Conservation (phyloP, 2,329 filamentous ascomycete species). For the Eutypa lata region DNA sequence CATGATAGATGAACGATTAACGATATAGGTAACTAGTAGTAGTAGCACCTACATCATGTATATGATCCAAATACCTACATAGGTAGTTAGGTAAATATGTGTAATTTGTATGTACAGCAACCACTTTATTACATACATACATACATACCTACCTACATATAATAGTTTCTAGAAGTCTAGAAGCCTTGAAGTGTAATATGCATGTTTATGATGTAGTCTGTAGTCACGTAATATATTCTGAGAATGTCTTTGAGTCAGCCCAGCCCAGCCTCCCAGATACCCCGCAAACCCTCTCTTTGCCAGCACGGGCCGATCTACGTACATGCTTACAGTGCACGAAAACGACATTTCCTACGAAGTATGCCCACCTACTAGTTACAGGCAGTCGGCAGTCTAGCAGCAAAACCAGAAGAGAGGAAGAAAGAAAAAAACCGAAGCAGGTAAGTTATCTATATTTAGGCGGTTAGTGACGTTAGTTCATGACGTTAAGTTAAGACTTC, state of each 20-base stretch:
- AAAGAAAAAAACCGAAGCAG: too few species aligned
- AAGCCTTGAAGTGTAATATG: too few species aligned
- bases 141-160: too few species aligned
- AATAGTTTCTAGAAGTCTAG: too few species aligned
- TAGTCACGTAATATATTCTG: too few species aligned
- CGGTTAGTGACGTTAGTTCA: not conserved
- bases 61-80: not conserved
- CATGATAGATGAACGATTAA: not conserved
- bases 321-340: not conserved
- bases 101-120: too few species aligned
- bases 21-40: not conserved
- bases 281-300: not conserved
- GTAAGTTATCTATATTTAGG: not conserved
- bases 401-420: too few species aligned
- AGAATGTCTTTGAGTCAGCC: not conserved
- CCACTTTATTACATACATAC: too few species aligned
- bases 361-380: not conserved
- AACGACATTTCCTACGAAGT: not conserved
- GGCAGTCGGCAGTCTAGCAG: not conserved
- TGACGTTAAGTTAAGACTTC: not conserved
- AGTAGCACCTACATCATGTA: not conserved
- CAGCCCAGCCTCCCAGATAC: not conserved
- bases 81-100: not conserved
- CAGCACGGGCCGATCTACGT: not conserved
- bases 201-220: too few species aligned